Percentiles rank a stretch among this genome's conserved stretches.
Conservation (phyloP, 805 yeast species). For the Saturnispora sanitii region DNA sequence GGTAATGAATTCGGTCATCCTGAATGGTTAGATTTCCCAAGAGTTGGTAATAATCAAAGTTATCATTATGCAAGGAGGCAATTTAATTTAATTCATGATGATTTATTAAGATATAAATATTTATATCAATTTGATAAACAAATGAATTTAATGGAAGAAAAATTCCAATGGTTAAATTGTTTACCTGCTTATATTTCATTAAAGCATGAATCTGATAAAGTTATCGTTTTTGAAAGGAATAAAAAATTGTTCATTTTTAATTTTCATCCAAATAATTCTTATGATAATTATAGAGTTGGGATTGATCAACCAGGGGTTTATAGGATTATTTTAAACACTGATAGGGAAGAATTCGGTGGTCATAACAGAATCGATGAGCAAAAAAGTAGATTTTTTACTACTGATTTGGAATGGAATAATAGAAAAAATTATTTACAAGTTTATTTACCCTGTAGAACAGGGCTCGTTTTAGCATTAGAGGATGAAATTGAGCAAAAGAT, state of each 20-base stretch:
- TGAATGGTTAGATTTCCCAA: slow-evolving; percentile 97
- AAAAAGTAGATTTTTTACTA: slow-evolving; percentile 51
- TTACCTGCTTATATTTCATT: slow-evolving; percentile 77
- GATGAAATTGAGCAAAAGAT: slow-evolving; percentile 18
- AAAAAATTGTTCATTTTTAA: slow-evolving; percentile 81
- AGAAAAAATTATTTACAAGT: slow-evolving; percentile 70
- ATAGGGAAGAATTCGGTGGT: slow-evolving; percentile 67
- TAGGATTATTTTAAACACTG: slow-evolving; percentile 66
- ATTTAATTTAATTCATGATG: slow-evolving; percentile 77
- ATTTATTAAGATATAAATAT: slow-evolving; percentile 66
- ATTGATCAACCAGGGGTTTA: slow-evolving; percentile 73
- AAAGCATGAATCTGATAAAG: slow-evolving; percentile 83
- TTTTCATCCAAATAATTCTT: slow-evolving; percentile 80
- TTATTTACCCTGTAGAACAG: slow-evolving; percentile 71
- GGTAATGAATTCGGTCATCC: slow-evolving; percentile 99
- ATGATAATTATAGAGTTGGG: slow-evolving; percentile 83
- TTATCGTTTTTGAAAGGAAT: slow-evolving; percentile 80
- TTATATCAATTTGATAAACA: slow-evolving; percentile 77
- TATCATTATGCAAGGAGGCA: slow-evolving; percentile 94
- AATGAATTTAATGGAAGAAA: slow-evolving; percentile 67
- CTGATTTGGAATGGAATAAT: slow-evolving; percentile 70
- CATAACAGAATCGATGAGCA: slow-evolving; percentile 59
- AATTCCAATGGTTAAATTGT: slow-evolving; percentile 60
- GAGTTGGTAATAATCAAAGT: slow-evolving; percentile 77
- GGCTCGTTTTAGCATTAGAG: slow-evolving; percentile 45